Conservation (phyloP, 306 rosid species). For the Quercus alba region DNA sequence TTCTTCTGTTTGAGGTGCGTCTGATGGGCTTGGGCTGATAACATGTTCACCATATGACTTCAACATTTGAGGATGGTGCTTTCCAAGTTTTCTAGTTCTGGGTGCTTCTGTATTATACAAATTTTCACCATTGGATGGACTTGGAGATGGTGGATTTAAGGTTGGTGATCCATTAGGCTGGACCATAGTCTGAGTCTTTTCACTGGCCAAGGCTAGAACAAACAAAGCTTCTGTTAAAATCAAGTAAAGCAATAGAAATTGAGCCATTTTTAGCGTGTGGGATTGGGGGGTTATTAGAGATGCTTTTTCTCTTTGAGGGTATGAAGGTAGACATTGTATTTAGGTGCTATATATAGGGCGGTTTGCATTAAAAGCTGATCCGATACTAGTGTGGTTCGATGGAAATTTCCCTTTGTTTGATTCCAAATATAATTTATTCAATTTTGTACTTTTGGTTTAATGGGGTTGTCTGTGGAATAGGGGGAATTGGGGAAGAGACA, state of each 20-base stretch:
- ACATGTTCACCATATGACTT: slow-evolving; percentile 10
- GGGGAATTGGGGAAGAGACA: slow-evolving; percentile 30
- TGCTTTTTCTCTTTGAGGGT: slow-evolving; percentile 10
- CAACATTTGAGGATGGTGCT: slow-evolving; percentile 24
- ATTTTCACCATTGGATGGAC: not conserved
- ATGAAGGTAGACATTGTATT: slow-evolving; percentile 20
- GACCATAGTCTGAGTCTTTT: slow-evolving; percentile 13
- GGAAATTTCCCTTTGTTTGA: slow-evolving; percentile 54
- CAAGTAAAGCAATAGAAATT: slow-evolving; percentile 36
- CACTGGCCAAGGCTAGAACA: slow-evolving; percentile 27
- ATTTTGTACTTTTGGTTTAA: slow-evolving; percentile 12
- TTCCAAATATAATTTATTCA: slow-evolving; percentile 20
- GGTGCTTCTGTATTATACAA: slow-evolving; percentile 17
- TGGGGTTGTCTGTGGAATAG: slow-evolving; percentile 43
- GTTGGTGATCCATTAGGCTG: slow-evolving; percentile 7
- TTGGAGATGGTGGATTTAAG: slow-evolving; percentile 18
- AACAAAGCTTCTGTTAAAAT: slow-evolving; percentile 38
- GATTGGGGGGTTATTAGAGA: not conserved
- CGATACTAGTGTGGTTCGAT: slow-evolving; percentile 35
- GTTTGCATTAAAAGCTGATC: slow-evolving; percentile 23
- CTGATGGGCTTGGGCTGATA: slow-evolving; percentile 26
- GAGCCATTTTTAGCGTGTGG: slow-evolving; percentile 35
- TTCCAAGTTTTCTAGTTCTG: slow-evolving; percentile 55
- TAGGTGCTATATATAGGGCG: slow-evolving; percentile 20
- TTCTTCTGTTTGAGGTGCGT: slow-evolving; percentile 12